Evolutionary conservation across 2,329 filamentous ascomycete species (phyloP), one percentile per base, ranked within the genome.

Genomic region (Alternaria postmessia): DNA sequence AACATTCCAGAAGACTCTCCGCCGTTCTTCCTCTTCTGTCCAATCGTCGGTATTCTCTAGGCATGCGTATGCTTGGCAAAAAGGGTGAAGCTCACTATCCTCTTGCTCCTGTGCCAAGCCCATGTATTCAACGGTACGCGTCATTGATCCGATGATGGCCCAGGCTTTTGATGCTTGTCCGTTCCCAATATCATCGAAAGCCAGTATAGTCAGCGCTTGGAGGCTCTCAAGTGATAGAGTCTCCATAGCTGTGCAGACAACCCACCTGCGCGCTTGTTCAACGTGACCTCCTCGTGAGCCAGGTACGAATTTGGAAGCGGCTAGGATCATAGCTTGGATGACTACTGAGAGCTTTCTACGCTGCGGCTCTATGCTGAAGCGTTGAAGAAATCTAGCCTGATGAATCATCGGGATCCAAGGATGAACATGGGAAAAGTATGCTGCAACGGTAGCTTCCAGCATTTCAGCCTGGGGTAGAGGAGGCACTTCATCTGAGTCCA

Each of bases 321-420:
- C 36, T 18, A 38, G 7, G 4, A 38, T 18, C 36, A 38, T 38
- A 38, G 36, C 36, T 7, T 38, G 36, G 4, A 38, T 7, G 7
- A 38, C n/a, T 3, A 38, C 3, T 16, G n/a, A 8, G 16, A 38
- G 16, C n/a, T 38, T 16, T n/a, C 7, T 18, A 5, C 36, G 16
- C 36, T 38, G 36, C 7, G 7, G 7, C 2, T 18, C 36, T 7
- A 18, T 18, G 8, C 28, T 39, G 4, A 66, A 47, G 24, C 52
- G 52, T 7, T 60, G 59, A 4, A 65, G 48, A 41, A 68, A 68
- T 28, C 63, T 47, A 1, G 48, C 52, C 38, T 68, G 58, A 30
- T 68, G 65, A 11, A 68, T 64, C 63, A 68, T 68, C 3, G 65
- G 65, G 7, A 68, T 66, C 61, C 63, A 65, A 2, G 65, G 65